Conservation (phyloP, 2,329 filamentous ascomycete species). For the Aureobasidium zeae region DNA sequence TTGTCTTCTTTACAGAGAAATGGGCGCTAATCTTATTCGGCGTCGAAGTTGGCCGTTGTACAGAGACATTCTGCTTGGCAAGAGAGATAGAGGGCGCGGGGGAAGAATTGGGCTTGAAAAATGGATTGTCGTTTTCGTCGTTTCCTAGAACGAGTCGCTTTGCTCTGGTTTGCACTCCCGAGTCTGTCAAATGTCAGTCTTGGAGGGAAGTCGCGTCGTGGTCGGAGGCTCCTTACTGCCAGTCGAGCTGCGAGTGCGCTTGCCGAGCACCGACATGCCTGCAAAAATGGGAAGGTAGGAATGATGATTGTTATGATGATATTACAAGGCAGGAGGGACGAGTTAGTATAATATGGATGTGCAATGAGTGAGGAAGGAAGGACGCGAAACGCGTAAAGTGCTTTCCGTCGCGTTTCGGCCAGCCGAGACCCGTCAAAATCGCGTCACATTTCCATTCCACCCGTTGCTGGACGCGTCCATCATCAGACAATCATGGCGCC, state of each 20-base stretch:
- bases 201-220: neutral
- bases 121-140: conserved; percentile 60
- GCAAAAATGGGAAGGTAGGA: neutral
- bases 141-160: conserved; percentile 45
- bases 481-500: conserved; percentile 9
- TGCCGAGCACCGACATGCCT: conserved; percentile 36
- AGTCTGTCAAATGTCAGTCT: conserved; percentile 8
- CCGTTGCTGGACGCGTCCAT: conserved; percentile 2
- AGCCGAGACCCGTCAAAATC: too few relatives aligned
- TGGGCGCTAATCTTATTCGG: conserved; percentile 37
- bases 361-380: conserved; percentile 5
- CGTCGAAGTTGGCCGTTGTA: conserved; percentile 40
- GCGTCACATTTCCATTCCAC: conserved; percentile 7
- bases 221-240: neutral
- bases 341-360: conserved; percentile 8
- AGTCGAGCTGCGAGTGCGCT: conserved; percentile 34
- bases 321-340: neutral
- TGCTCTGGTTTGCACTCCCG: conserved; percentile 28
- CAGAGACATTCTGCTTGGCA: too few relatives aligned
- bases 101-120: conserved; percentile 35
- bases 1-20: conserved; percentile 32
- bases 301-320: conserved; percentile 5
- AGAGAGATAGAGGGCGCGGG: too few relatives aligned
- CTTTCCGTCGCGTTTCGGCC: neutral
- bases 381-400: conserved; percentile 15